Conservation (phyloP, 345 rosid genomes). For the Barbarea vulgaris region DNA sequence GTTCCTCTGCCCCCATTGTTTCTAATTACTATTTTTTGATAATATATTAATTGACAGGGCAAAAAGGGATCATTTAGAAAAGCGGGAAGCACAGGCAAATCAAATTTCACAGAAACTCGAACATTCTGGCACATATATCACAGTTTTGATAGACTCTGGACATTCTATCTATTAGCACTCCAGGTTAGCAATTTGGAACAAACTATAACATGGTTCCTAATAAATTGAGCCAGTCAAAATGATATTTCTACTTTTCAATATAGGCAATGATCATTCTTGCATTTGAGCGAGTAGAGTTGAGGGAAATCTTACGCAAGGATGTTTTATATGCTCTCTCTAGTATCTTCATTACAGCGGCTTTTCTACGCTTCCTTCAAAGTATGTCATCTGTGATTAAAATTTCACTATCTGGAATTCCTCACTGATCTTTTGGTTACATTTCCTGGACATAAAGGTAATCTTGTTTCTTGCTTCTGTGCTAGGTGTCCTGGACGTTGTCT, state of each 20-base stretch:
- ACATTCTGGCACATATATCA: constrained; percentile 96
- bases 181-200: constrained; percentile 57
- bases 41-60: constrained; percentile 50
- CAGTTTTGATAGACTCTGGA: constrained; percentile 94
- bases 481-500: constrained; percentile 86
- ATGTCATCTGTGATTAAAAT: constrained; percentile 40
- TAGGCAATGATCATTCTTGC: constrained; percentile 90
- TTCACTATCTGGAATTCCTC: constrained; percentile 7
- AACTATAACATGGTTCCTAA: neutral
- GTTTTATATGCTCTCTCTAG: constrained; percentile 76
- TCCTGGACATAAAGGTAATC: constrained; percentile 25
- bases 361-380: constrained; percentile 90
- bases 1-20: constrained; percentile 15
- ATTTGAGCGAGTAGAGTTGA: constrained; percentile 62
- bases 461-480: constrained; percentile 30
- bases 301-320: constrained; percentile 61
- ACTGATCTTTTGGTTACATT: constrained; percentile 13
- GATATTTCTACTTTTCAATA: constrained; percentile 31
- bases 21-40: constrained; percentile 18
- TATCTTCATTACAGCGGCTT: constrained; percentile 92
- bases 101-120: constrained; percentile 88
- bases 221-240: constrained; percentile 11
- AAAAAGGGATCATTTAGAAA: constrained; percentile 51
- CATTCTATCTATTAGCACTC: constrained; percentile 81
- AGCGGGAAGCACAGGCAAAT: constrained; percentile 80